Evolutionary conservation across 2,329 filamentous ascomycete species (phyloP), one percentile per base, ranked within the genome.

Genomic region (Cladosporium sphaerospermum): DNA sequence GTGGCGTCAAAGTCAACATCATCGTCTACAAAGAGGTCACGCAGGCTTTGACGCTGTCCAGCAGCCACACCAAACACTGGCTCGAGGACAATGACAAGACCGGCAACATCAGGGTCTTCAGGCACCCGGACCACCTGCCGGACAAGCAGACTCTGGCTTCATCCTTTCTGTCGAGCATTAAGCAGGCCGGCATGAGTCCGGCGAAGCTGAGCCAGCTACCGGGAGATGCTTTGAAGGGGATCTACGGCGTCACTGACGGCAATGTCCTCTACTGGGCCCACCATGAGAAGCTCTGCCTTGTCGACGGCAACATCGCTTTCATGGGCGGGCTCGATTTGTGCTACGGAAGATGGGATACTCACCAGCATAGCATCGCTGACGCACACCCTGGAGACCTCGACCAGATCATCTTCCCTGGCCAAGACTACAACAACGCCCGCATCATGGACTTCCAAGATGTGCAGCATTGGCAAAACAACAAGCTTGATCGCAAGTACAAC

Each of bases 181-280:
- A 81, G 62, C 76, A 79, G 54, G 67, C 82, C 59, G 76, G 77
- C 3, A 67, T 84, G 28, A 77, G 74, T 57, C 75, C 81, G 1
- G 74, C 77, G 3, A 78, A 75, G 34, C 69, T 79, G 1, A 78
- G 83, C 14, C 85, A 84, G 61, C 75, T 90, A 41, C 86, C 88
- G 0, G 77, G 78, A 19, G 87, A 93, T 63, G 80, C 86, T 1
- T 66, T 95, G 45, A 88, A 89, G 66, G 82, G 84, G 1, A 71
- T 96, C 1, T 96, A 95, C 64, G 91, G 91, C 51, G 85, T 88
- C 46, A 82, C 82, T 33, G 87, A 90, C 32, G 89, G 87, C 60
- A 82, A 90, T 1, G 86, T 95, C 9, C 73, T 96, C 1, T 96
- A 89, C 71, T 96, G 90, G 90, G 89, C 89, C 2, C 90, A 96